A percentile compares a stretch with the other conserved stretches of the same genome.
phyloP scores from a whole-genome alignment of 106 monocot genomes.

The Amphibolis antarctica region DNA sequence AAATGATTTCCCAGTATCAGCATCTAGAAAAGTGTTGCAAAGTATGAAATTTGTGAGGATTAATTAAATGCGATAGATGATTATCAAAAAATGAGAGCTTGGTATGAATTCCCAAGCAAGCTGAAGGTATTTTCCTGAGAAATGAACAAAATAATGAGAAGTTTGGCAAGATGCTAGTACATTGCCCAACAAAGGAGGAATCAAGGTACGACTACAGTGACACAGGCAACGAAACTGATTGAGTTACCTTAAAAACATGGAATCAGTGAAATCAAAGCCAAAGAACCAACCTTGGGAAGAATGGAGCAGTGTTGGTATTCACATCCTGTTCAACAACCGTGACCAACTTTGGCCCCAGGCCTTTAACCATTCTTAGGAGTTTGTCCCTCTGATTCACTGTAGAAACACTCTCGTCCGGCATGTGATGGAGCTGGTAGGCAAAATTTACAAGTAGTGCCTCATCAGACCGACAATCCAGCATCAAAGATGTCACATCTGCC shows the following conservation, averaged over 20 bases:
- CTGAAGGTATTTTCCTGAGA: too few relatives aligned
- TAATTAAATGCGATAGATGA: too few relatives aligned
- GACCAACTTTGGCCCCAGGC: constrained; percentile 77
- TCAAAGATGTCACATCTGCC: constrained; percentile 52
- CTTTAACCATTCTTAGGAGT: constrained; percentile 91
- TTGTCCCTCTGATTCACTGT: constrained; percentile 84
- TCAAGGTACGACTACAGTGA: too few relatives aligned
- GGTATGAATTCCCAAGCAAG: too few relatives aligned
- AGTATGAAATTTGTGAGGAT: too few relatives aligned
- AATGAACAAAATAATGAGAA: too few relatives aligned
- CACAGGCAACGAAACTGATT: too few relatives aligned
- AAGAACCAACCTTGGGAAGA: constrained; percentile 56
- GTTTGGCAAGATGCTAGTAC: too few relatives aligned
- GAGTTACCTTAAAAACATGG: too few relatives aligned
- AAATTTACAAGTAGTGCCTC: constrained; percentile 92
- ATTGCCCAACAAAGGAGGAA: too few relatives aligned
- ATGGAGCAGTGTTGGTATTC: constrained; percentile 95
- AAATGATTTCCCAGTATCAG: neutral
- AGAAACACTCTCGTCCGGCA: constrained; percentile 99
- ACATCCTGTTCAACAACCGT: constrained; percentile 94
- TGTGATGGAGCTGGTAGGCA: constrained; percentile 94
- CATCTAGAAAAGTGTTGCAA: too few relatives aligned
- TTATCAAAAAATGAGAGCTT: too few relatives aligned
- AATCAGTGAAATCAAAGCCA: neutral
- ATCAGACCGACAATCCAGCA: constrained; percentile 45